Evolutionary conservation across 2,329 filamentous ascomycete species (phyloP).

Genomic region (Trichoderma sp.): DNA sequence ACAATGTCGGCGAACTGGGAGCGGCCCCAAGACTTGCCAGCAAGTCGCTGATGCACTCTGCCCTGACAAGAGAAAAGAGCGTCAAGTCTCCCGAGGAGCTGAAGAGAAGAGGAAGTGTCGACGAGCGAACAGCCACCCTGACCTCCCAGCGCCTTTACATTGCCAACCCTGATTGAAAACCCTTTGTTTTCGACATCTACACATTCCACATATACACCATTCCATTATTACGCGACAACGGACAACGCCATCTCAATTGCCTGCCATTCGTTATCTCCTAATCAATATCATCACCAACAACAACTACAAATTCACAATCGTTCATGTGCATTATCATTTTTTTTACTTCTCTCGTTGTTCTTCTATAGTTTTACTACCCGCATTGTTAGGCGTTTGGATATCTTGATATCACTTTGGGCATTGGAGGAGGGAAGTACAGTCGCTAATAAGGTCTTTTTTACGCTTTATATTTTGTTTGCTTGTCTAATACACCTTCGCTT

Average conservation of each 20-base stretch:
- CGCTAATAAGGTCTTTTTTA: slow-evolving; percentile 25
- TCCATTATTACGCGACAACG: slow-evolving; percentile 24
- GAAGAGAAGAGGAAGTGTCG: slow-evolving; percentile 74
- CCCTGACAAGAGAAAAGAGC: slow-evolving; percentile 62
- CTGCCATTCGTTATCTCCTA: slow-evolving; percentile 9
- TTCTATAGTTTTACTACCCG: slow-evolving; percentile 7
- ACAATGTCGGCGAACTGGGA: slow-evolving; percentile 56
- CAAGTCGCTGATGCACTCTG: slow-evolving; percentile 58
- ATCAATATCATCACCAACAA: background rate
- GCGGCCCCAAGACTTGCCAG: slow-evolving; percentile 51
- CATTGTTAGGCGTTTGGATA: slow-evolving; percentile 25
- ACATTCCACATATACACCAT: background rate
- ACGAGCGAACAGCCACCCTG: slow-evolving; percentile 77
- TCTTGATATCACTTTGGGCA: slow-evolving; percentile 23
- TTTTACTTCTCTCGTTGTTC: background rate
- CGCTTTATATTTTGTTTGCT: slow-evolving; percentile 24
- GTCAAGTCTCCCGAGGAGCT: slow-evolving; percentile 69
- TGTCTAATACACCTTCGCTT: slow-evolving; percentile 21
- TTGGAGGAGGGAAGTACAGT: slow-evolving; percentile 23
- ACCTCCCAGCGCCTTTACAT: slow-evolving; percentile 74
- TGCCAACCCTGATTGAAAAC: slow-evolving; percentile 70
- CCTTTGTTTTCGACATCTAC: background rate
- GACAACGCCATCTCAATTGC: slow-evolving; percentile 11
- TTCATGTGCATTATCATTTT: background rate
- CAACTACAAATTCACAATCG: slow-evolving; percentile 2